Conservation (phyloP, 192 early-diverging fungal species). For the Coemansia sp. region DNA sequence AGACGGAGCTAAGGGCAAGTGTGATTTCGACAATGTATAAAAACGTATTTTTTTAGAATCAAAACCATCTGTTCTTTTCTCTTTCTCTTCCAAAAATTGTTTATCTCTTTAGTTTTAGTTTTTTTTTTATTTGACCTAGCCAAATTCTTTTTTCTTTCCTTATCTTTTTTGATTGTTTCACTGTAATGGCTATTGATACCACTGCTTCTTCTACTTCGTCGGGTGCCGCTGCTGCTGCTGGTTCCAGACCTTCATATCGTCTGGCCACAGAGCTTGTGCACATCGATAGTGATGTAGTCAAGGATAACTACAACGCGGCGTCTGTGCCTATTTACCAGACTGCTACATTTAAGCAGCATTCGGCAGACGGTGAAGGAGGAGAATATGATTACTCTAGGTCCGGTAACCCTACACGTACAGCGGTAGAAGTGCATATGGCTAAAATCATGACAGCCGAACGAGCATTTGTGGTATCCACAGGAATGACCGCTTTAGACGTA, state of each 20-base stretch:
- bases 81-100: neutral
- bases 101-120: constrained; percentile 2
- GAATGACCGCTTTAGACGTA: constrained; percentile 94
- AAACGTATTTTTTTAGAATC: neutral
- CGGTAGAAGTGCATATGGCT: constrained; percentile 87
- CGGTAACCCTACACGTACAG: constrained; percentile 97
- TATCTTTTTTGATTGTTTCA: neutral
- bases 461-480: constrained; percentile 83
- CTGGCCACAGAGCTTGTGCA: constrained; percentile 75
- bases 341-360: constrained; percentile 93
- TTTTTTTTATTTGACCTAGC: constrained; percentile 1
- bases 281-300: constrained; percentile 65
- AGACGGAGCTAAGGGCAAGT: neutral
- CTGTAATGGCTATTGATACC: constrained; percentile 10
- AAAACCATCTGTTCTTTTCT: neutral
- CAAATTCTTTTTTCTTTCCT: constrained; percentile 3
- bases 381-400: constrained; percentile 95
- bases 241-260: constrained; percentile 55
- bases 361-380: constrained; percentile 71
- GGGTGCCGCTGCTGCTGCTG: neutral
- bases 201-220: neutral
- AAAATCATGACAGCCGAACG: constrained; percentile 90
- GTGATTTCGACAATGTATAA: neutral
- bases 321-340: constrained; percentile 98
- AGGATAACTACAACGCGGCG: constrained; percentile 86